A percentile compares a stretch with the other conserved stretches of the same genome.
These are phyloP conservation scores for Polyporus tsugae DNA, from an alignment of 1,284 basidiomycete genomes.

Conservation along the genomic window DNA sequence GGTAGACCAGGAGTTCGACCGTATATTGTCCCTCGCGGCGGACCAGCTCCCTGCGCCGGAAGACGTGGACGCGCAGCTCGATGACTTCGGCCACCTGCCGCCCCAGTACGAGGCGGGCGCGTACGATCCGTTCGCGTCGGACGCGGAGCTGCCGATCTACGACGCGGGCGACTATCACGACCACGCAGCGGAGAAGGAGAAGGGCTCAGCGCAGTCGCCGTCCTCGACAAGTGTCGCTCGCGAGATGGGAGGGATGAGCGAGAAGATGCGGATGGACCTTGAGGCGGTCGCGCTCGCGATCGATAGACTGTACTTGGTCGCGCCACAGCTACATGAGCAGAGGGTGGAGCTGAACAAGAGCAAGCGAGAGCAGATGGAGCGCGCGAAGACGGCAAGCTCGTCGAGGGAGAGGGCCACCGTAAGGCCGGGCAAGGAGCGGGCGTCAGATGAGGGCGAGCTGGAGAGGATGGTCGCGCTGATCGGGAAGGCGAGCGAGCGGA, in stretches of 20 bases:
- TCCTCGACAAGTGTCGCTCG: background rate
- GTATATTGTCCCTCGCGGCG: slow-evolving; percentile 65
- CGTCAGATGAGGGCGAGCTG: slow-evolving; percentile 60
- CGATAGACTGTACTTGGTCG: slow-evolving; percentile 82
- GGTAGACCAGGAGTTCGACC: slow-evolving; percentile 78
- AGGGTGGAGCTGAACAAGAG: slow-evolving; percentile 81
- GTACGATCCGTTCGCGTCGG: slow-evolving; percentile 38
- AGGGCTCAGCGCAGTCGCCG: slow-evolving; percentile 13
- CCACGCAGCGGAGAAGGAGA: slow-evolving; percentile 38
- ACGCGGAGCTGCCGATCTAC: slow-evolving; percentile 65
- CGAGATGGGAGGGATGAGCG: slow-evolving; percentile 46
- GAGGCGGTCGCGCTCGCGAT: slow-evolving; percentile 87
- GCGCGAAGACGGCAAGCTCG: slow-evolving; percentile 52
- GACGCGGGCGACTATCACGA: slow-evolving; percentile 47
- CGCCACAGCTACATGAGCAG: slow-evolving; percentile 88
- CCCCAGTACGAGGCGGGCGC: slow-evolving; percentile 71
- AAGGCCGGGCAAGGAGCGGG: slow-evolving; percentile 56
- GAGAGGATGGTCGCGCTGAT: slow-evolving; percentile 78
- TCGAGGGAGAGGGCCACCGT: slow-evolving; percentile 37
- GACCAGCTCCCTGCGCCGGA: slow-evolving; percentile 19
- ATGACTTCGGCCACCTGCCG: slow-evolving; percentile 55
- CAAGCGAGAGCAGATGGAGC: slow-evolving; percentile 75
- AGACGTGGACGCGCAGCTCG: background rate
- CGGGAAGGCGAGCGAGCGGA: slow-evolving; percentile 73
- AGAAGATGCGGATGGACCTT: slow-evolving; percentile 83